Evolutionary conservation across 805 yeast species (phyloP).

Genomic region (Metschnikowia reukaufii): DNA sequence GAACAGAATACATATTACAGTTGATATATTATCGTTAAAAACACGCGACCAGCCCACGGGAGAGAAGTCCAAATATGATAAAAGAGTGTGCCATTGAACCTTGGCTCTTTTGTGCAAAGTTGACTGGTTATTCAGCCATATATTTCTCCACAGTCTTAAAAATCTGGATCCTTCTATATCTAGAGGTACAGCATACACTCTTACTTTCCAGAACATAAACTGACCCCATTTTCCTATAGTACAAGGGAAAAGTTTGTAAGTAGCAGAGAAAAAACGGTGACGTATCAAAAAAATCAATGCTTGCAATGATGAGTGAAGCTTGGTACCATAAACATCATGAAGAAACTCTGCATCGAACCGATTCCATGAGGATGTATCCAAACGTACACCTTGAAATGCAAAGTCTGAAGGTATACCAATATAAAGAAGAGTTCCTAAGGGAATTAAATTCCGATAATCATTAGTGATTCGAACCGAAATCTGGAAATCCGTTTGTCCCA

Average conservation of each 20-base stretch:
- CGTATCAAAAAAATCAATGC: slow-evolving; percentile 46
- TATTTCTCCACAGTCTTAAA: slow-evolving; percentile 29
- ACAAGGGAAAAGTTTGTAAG: slow-evolving; percentile 30
- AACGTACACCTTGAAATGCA: slow-evolving; percentile 31
- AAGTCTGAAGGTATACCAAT: slow-evolving; percentile 43
- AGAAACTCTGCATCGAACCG: slow-evolving; percentile 55
- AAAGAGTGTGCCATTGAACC: slow-evolving; percentile 33
- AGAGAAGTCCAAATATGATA: slow-evolving; percentile 45
- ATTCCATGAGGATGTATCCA: slow-evolving; percentile 43
- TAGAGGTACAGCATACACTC: slow-evolving; percentile 50
- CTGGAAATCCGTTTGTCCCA: slow-evolving; percentile 2
- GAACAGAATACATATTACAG: slow-evolving; percentile 3
- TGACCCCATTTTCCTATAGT: not conserved
- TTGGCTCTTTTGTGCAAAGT: slow-evolving; percentile 26
- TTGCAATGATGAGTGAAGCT: slow-evolving; percentile 24
- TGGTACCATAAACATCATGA: slow-evolving; percentile 9
- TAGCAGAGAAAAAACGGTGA: slow-evolving; percentile 43
- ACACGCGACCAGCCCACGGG: slow-evolving; percentile 34
- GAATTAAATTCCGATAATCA: slow-evolving; percentile 38
- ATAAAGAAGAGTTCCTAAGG: slow-evolving; percentile 51
- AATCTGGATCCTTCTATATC: slow-evolving; percentile 39
- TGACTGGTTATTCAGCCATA: slow-evolving; percentile 26
- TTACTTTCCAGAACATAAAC: slow-evolving; percentile 27
- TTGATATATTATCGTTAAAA: not conserved
- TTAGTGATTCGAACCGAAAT: slow-evolving; percentile 33